Evolutionary conservation across 805 yeast genomes (phyloP).

Genomic region (Candida insectalens): DNA sequence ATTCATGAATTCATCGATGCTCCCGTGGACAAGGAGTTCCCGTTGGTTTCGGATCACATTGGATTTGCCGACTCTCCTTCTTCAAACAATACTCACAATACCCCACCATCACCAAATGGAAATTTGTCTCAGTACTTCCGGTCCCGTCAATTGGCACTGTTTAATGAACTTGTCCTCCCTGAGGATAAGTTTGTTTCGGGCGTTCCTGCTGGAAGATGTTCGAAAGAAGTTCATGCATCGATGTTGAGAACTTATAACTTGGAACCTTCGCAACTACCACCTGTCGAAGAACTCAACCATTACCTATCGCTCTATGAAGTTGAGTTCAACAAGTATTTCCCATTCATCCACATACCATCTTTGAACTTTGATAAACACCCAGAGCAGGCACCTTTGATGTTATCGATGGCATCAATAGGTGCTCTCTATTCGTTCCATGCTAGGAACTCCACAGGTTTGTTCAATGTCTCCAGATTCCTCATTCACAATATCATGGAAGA

Average conservation of each 20-base stretch:
- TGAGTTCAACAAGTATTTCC: constrained; percentile 75
- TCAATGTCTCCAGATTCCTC: constrained; percentile 56
- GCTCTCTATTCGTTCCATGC: constrained; percentile 80
- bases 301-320: constrained; percentile 66
- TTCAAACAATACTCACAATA: constrained; percentile 11
- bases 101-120: constrained; percentile 16
- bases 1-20: constrained; percentile 59
- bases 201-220: constrained; percentile 28
- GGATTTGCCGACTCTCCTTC: constrained; percentile 43
- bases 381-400: constrained; percentile 51
- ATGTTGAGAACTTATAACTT: constrained; percentile 48
- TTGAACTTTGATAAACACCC: constrained; percentile 38
- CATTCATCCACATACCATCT: constrained; percentile 71
- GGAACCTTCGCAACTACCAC: constrained; percentile 57
- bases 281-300: constrained; percentile 63
- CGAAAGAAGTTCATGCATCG: constrained; percentile 40
- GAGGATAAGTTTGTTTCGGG: constrained; percentile 21
- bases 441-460: constrained; percentile 59
- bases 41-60: constrained; percentile 40
- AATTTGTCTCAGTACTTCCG: constrained; percentile 56
- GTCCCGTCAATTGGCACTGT: constrained; percentile 57
- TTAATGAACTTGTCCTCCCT: constrained; percentile 31
- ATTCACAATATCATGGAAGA: constrained; percentile 58
- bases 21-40: constrained; percentile 53
- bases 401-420: constrained; percentile 83